phyloP scores from a whole-genome alignment of 106 monocot species.

The Posidonia australis region DNA sequence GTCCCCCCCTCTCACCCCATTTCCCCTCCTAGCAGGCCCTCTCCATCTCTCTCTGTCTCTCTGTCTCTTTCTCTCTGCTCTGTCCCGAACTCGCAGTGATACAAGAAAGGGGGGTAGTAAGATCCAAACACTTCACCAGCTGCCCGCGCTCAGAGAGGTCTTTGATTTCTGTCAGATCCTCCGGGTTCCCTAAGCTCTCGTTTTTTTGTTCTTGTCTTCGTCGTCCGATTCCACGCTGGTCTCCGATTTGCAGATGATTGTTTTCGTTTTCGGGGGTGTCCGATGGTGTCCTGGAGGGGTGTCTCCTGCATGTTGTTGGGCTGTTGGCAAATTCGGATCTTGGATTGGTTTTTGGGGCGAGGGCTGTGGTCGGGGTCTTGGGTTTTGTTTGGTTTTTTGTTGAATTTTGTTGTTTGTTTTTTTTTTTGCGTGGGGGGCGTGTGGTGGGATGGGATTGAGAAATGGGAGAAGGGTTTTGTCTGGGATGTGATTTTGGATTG shows the following conservation, averaged over 20 bases:
- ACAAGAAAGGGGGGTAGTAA: neutral
- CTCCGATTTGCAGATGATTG: neutral
- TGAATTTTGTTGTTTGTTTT: neutral
- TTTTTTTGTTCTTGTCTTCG: too few relatives aligned
- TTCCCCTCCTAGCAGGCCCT: neutral
- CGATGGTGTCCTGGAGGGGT: neutral
- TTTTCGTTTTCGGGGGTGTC: neutral
- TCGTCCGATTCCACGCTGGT: neutral
- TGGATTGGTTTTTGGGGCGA: conserved; percentile 3
- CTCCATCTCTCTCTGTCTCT: too few relatives aligned
- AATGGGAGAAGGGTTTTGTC: neutral
- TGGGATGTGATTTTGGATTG: neutral
- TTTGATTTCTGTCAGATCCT: neutral
- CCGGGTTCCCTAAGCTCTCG: neutral
- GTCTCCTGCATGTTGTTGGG: neutral
- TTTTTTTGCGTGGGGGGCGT: neutral
- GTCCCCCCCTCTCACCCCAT: neutral
- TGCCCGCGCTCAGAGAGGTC: neutral
- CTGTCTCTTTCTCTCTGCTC: too few relatives aligned
- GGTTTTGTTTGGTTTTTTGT: neutral
- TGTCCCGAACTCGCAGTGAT: neutral
- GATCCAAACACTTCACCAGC: neutral
- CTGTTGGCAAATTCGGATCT: neutral
- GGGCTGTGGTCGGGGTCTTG: neutral
- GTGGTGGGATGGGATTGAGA: neutral